Percentiles rank a stretch among this genome's conserved stretches.
These are phyloP conservation scores for Colletotrichum destructivum DNA, from an alignment of 2,329 filamentous ascomycete genomes.

Conservation along the genomic window DNA sequence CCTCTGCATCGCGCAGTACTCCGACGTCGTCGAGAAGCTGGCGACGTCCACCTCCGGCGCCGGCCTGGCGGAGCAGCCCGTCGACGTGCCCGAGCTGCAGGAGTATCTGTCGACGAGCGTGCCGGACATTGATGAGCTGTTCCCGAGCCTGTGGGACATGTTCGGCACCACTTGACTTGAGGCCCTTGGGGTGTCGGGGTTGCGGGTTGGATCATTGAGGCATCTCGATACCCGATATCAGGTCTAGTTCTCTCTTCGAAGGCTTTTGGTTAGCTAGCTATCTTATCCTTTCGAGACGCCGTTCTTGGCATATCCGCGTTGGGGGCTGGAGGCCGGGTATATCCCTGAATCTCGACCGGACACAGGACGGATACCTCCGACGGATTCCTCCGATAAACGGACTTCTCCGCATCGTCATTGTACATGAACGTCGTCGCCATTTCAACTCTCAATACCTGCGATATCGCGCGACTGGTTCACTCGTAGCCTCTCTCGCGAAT, in stretches of 20 bases:
- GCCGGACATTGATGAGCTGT: slow-evolving; percentile 38
- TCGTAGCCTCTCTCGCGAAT: too few relatives aligned
- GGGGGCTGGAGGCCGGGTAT: neutral
- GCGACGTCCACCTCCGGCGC: slow-evolving; percentile 46
- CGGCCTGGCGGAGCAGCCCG: slow-evolving; percentile 21
- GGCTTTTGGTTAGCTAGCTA: neutral
- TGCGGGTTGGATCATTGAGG: neutral
- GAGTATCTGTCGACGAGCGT: slow-evolving; percentile 37
- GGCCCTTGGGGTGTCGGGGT: neutral
- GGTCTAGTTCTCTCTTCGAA: neutral
- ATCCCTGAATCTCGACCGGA: neutral
- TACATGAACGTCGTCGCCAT: neutral
- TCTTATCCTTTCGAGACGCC: neutral
- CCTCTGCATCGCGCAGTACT: slow-evolving; percentile 63
- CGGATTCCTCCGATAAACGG: slow-evolving; percentile 18
- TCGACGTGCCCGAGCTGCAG: slow-evolving; percentile 37
- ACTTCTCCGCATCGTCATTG: slow-evolving; percentile 1
- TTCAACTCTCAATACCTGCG: too few relatives aligned
- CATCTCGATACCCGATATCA: neutral
- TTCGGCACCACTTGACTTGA: slow-evolving; percentile 15
- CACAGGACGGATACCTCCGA: slow-evolving; percentile 15
- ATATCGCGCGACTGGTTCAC: neutral
- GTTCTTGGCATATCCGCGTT: neutral
- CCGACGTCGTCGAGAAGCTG: slow-evolving; percentile 63
- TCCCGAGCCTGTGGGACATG: slow-evolving; percentile 40